A percentile compares a stretch with the other conserved stretches of the same genome.
phyloP scores from a whole-genome alignment of 2,329 filamentous ascomycete species.

The Colletotrichum musae region DNA sequence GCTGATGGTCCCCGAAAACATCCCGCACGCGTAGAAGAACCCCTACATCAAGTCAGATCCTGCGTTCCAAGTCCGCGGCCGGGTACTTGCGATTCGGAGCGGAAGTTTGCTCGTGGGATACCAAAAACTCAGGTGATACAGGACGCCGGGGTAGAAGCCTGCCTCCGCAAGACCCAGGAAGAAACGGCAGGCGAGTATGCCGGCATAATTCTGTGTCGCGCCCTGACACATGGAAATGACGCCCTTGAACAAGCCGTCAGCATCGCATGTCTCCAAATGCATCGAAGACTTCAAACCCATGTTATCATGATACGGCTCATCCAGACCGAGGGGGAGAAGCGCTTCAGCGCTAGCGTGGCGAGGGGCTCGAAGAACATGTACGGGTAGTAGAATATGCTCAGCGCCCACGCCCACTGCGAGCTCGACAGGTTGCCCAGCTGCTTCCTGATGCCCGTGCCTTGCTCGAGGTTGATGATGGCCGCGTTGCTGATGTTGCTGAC shows the following conservation, averaged over 20 bases:
- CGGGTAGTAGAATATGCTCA: conserved; percentile 46
- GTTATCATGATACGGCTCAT: conserved; percentile 48
- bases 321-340: conserved; percentile 44
- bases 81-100: conserved; percentile 45
- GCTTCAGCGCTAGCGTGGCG: conserved; percentile 45
- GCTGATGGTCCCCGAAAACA: conserved; percentile 51
- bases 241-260: conserved; percentile 25
- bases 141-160: conserved; percentile 48
- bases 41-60: too few relatives aligned
- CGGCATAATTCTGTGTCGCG: conserved; percentile 45
- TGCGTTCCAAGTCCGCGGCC: too few relatives aligned
- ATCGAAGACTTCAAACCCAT: conserved; percentile 37
- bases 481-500: conserved; percentile 47
- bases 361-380: conserved; percentile 47
- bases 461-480: conserved; percentile 48
- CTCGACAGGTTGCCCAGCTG: conserved; percentile 45
- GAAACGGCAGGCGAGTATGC: conserved; percentile 47
- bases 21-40: conserved; percentile 51
- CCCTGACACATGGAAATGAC: conserved; percentile 45
- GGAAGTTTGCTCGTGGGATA: conserved; percentile 50
- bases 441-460: conserved; percentile 46
- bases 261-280: neutral
- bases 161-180: conserved; percentile 48
- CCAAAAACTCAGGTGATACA: conserved; percentile 51
- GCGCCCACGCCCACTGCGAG: conserved; percentile 46